Evolutionary conservation across 2,329 filamentous ascomycete genomes (phyloP).

Genomic region (Colletotrichum echinochloae): DNA sequence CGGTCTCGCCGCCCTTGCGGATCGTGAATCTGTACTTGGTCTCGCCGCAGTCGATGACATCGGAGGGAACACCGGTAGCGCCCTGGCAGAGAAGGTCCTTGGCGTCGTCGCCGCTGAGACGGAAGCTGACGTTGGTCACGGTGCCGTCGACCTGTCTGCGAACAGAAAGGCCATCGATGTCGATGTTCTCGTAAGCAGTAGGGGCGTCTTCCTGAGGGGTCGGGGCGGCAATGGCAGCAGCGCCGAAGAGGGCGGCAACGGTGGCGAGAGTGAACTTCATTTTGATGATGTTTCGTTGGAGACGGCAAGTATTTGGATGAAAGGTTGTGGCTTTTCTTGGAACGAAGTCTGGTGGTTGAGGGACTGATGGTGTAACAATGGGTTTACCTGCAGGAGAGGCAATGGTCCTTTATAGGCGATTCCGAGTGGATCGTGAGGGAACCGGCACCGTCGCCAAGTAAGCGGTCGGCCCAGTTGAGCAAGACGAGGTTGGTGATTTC

Average conservation of each 20-base stretch:
- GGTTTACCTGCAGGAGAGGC: not conserved
- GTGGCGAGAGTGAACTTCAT: slow-evolving; percentile 45
- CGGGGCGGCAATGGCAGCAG: slow-evolving; percentile 41
- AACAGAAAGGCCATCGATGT: slow-evolving; percentile 43
- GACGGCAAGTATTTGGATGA: no score
- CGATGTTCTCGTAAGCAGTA: slow-evolving; percentile 44
- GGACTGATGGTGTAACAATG: not conserved
- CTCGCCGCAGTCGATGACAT: slow-evolving; percentile 45
- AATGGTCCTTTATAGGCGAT: not conserved
- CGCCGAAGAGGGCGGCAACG: slow-evolving; percentile 41
- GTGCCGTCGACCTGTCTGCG: slow-evolving; percentile 42
- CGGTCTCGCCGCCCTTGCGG: slow-evolving; percentile 32
- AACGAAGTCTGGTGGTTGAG: not conserved
- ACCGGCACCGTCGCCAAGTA: slow-evolving; percentile 13
- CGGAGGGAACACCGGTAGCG: slow-evolving; percentile 41
- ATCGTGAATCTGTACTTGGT: slow-evolving; percentile 48
- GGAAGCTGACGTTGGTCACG: slow-evolving; percentile 42
- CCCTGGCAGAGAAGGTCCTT: slow-evolving; percentile 38
- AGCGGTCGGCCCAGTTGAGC: slow-evolving; percentile 16
- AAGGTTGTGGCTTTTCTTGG: not conserved
- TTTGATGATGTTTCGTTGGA: slow-evolving; percentile 27
- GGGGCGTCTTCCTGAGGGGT: slow-evolving; percentile 13
- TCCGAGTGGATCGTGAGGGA: not conserved
- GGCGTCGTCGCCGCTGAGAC: slow-evolving; percentile 42
- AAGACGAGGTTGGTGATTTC: slow-evolving; percentile 25